Conservation (phyloP, 495 filamentous ascomycete species). For the Ramalina intermedia region DNA sequence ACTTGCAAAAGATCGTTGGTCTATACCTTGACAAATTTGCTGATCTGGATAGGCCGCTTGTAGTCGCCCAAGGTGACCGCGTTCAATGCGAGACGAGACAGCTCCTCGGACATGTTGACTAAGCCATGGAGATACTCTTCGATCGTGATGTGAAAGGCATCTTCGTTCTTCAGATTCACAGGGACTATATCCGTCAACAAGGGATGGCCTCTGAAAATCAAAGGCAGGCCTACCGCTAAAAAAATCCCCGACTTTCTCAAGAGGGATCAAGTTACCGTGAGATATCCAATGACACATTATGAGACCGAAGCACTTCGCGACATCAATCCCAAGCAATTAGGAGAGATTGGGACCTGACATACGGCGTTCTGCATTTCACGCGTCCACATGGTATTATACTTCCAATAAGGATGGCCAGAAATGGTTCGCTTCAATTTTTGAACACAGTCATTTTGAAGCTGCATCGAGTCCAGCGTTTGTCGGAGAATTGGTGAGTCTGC, state of each 20-base stretch:
- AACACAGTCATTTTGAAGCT: slow-evolving; percentile 40
- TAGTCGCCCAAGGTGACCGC: slow-evolving; percentile 88
- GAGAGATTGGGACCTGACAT: slow-evolving; percentile 8
- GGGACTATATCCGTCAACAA: slow-evolving; percentile 46
- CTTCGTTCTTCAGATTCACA: slow-evolving; percentile 77
- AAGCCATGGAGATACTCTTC: slow-evolving; percentile 90
- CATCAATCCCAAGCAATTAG: not conserved
- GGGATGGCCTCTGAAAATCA: not conserved
- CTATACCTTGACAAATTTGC: slow-evolving; percentile 55
- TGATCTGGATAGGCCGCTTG: slow-evolving; percentile 66
- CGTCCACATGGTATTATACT: slow-evolving; percentile 78
- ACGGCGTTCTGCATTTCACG: slow-evolving; percentile 73
- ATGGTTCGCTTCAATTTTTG: slow-evolving; percentile 51
- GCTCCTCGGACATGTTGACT: slow-evolving; percentile 76
- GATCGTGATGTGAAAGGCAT: slow-evolving; percentile 87
- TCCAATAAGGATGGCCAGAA: slow-evolving; percentile 86
- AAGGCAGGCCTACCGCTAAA: slow-evolving; percentile 43
- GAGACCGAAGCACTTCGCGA: slow-evolving; percentile 42
- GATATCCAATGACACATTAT: slow-evolving; percentile 60
- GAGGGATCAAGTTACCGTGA: slow-evolving; percentile 48
- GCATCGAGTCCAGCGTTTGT: slow-evolving; percentile 38
- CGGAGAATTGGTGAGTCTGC: slow-evolving; percentile 30
- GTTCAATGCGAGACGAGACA: slow-evolving; percentile 87
- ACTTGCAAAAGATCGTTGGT: not conserved
- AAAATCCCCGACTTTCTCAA: slow-evolving; percentile 71